Evolutionary conservation across 371 early-diverging fungal genomes (phyloP), one percentile per base, ranked within the genome.

Genomic region (Capillidium heterosporum): DNA sequence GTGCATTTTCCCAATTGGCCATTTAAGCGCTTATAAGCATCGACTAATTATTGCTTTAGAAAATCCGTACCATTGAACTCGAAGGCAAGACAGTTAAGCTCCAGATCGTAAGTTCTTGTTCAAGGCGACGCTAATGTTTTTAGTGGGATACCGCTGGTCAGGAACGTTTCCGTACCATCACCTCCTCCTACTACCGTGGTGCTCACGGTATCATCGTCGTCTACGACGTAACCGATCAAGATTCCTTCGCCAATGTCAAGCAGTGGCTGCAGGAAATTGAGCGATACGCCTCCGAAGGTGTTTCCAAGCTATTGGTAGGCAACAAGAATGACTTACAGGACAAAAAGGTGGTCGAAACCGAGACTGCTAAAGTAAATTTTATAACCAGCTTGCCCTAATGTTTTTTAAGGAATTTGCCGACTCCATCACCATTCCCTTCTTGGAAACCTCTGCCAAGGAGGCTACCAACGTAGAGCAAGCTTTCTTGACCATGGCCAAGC

Each of bases 81-180:
- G 96, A 95, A 67, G 94, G 94, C 60, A 95, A 95, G 72, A 88
- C 88, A 48, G 92, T 97, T 46, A 99, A 99, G 78, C 81, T 99
- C 47, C 99, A 98, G 70, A 96, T 99, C 66, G 78, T 81, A 79
- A 70, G 76, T 64, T n/a, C 31, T 27, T 24, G 21, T 59, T 39
- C 32, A 46, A 24, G 8, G 27, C 29, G 43, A 35, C 8, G 11
- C 32, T 26, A 50, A 47, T 32, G 28, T 58, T 58, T 15, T 8
- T 66, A 70, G 71, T 98, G 97, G 98, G 98, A 98, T 71, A 99
- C 99, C n/a, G 99, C 99, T 39, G 99, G 99, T 28, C 99, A 99
- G 77, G 99, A 99, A 69, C 84, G 99, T 60, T 99, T 99, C 84
- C 82, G 97, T 58, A 95, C 99, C 19, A 96, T 99, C 59, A 96